Percentiles rank a stretch among this genome's conserved stretches.
These are phyloP conservation scores for Neckera pumila DNA, from an alignment of 225 moss, liverwort and hornwort genomes.

Conservation along the genomic window DNA sequence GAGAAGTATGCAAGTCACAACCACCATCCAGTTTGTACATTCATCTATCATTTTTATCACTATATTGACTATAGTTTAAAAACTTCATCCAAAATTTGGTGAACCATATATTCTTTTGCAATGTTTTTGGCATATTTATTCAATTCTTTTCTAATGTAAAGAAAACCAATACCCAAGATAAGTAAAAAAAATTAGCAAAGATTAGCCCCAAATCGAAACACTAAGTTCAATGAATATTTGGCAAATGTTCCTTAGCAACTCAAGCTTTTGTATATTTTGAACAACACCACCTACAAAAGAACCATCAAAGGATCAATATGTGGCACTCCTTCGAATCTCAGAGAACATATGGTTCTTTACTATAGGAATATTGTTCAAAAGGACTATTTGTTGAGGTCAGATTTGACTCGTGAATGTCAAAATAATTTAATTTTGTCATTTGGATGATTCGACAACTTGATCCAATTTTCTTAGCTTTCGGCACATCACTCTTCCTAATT, in stretches of 20 bases:
- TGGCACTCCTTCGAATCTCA: background rate
- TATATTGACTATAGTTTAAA: too few relatives aligned
- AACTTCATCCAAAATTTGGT: background rate
- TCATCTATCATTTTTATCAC: background rate
- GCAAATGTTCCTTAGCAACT: background rate
- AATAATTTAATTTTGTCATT: too few relatives aligned
- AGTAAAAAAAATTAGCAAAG: rapidly evolving
- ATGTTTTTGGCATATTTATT: background rate
- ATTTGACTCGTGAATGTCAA: too few relatives aligned
- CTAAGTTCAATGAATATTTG: background rate
- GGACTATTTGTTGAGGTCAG: too few relatives aligned
- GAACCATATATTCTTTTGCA: background rate
- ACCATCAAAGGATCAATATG: background rate
- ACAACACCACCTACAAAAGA: background rate
- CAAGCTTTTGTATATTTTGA: background rate
- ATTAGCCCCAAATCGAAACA: rapidly evolving
- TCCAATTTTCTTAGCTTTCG: too few relatives aligned
- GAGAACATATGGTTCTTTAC: background rate
- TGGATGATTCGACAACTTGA: too few relatives aligned
- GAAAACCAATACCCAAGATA: background rate
- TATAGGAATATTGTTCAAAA: too few relatives aligned
- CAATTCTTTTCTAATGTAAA: background rate
- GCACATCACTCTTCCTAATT: too few relatives aligned
- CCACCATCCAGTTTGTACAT: background rate
- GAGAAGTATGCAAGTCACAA: rapidly evolving